Evolutionary conservation across 1,284 basidiomycete genomes (phyloP).

Genomic region (Uromyces viciae-fabae): DNA sequence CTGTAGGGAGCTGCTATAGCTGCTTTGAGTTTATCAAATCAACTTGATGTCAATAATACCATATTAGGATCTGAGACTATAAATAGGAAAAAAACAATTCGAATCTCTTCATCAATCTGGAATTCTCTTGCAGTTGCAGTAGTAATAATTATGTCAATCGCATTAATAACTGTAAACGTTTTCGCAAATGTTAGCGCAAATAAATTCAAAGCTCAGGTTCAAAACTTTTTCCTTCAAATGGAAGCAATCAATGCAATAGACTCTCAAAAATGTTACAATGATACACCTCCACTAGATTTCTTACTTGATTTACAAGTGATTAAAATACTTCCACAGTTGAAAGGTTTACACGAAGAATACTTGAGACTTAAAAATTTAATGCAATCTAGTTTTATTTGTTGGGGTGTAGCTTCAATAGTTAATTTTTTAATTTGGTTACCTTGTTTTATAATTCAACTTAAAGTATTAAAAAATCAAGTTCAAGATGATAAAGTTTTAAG

Average conservation of each 20-base stretch:
- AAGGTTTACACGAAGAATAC: not conserved
- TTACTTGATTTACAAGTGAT: not conserved
- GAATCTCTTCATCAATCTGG: not conserved
- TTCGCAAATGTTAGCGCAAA: not conserved
- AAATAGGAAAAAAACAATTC: not conserved
- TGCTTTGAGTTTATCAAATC: conserved; percentile 12
- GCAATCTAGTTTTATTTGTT: conserved; percentile 16
- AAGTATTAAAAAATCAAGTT: not conserved
- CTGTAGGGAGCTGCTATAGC: conserved; percentile 29
- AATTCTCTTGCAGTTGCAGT: not conserved
- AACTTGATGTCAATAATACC: not conserved
- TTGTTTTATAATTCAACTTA: conserved; percentile 15
- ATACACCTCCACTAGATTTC: not conserved
- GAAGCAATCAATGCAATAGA: not conserved
- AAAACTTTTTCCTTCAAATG: conserved; percentile 6
- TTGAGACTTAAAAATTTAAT: not conserved
- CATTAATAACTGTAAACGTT: not conserved
- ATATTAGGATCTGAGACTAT: not conserved
- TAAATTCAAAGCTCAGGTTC: not conserved
- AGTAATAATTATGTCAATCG: not conserved
- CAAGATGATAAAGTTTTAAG: not conserved
- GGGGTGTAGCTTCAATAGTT: conserved; percentile 7
- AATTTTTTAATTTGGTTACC: conserved; percentile 26
- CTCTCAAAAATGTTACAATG: not conserved
- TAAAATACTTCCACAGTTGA: not conserved